A percentile compares a stretch with the other conserved stretches of the same genome.
phyloP scores from a whole-genome alignment of 495 filamentous ascomycete species.

The Monascus purpureus region DNA sequence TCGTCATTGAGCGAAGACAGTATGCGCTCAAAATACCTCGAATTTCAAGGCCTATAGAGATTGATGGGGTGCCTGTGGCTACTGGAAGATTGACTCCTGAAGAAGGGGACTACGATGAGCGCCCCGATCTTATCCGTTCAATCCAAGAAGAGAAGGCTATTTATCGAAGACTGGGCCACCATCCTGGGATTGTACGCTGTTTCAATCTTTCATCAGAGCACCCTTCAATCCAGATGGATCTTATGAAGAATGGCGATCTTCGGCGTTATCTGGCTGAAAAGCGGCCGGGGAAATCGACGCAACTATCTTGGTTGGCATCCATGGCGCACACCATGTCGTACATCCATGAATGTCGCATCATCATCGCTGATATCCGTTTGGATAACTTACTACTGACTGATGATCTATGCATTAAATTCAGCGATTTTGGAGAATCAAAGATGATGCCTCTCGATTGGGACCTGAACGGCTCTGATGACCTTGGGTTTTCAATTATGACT shows the following conservation, averaged over 20 bases:
- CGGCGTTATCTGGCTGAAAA: slow-evolving; percentile 1
- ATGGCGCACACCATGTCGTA: slow-evolving; percentile 1
- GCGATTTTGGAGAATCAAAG: slow-evolving; percentile 1
- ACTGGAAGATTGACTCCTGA: no score
- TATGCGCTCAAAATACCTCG: no score
- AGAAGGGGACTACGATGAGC: no score
- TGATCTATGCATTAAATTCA: slow-evolving; percentile 1
- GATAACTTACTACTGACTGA: slow-evolving; percentile 1
- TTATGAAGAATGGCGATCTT: slow-evolving; percentile 2
- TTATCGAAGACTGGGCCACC: no score
- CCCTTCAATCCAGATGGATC: no score
- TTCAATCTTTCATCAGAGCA: no score
- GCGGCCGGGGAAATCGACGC: not conserved
- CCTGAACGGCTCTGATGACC: slow-evolving; percentile 1
- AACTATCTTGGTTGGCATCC: slow-evolving; percentile 1
- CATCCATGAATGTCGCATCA: slow-evolving; percentile 1
- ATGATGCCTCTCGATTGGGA: slow-evolving; percentile 2
- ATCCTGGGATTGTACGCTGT: no score
- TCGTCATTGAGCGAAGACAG: no score
- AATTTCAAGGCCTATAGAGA: no score
- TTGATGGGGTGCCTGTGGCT: no score
- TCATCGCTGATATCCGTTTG: slow-evolving; percentile 1
- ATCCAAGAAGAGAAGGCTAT: no score
- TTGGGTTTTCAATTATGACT: slow-evolving; percentile 5
- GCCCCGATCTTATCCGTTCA: no score